phyloP scores from a whole-genome alignment of 1,284 basidiomycete genomes.

The Ganoderma lingzhi region DNA sequence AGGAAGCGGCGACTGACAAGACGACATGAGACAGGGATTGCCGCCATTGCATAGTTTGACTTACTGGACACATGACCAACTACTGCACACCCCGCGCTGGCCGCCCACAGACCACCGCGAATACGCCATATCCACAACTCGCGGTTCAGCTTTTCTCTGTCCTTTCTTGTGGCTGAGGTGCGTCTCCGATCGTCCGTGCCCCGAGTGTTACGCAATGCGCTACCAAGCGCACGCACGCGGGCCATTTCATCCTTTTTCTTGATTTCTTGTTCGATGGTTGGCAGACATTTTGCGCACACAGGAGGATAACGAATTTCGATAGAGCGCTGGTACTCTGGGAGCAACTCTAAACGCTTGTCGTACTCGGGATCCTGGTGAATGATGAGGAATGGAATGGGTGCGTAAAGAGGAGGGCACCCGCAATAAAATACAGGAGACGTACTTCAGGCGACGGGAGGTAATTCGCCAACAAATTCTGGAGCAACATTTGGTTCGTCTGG shows the following conservation, averaged over 20 bases:
- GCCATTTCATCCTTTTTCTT: slow-evolving; percentile 82
- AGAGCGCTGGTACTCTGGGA: slow-evolving; percentile 77
- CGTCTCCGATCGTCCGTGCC: slow-evolving; percentile 58
- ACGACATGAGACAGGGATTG: not conserved
- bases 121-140: slow-evolving; percentile 67
- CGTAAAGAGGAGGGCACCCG: not conserved
- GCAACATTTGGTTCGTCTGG: slow-evolving; percentile 88
- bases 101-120: slow-evolving; percentile 68
- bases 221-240: slow-evolving; percentile 78
- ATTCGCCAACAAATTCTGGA: slow-evolving; percentile 86
- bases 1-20: slow-evolving; percentile 21
- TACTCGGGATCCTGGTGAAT: slow-evolving; percentile 73
- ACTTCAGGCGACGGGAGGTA: slow-evolving; percentile 81
- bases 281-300: slow-evolving; percentile 79
- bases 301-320: slow-evolving; percentile 87
- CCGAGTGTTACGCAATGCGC: slow-evolving; percentile 69
- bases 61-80: slow-evolving; percentile 54
- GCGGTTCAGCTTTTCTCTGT: slow-evolving; percentile 49
- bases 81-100: slow-evolving; percentile 53
- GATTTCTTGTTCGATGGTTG: slow-evolving; percentile 84
- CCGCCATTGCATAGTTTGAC: slow-evolving; percentile 31
- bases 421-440: slow-evolving; percentile 37
- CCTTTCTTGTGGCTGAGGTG: slow-evolving; percentile 47
- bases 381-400: not conserved
- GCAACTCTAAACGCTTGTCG: slow-evolving; percentile 60